Base-by-base conservation (phyloP, 139 green algal species). In the Desmodesmus armatus region DNA sequence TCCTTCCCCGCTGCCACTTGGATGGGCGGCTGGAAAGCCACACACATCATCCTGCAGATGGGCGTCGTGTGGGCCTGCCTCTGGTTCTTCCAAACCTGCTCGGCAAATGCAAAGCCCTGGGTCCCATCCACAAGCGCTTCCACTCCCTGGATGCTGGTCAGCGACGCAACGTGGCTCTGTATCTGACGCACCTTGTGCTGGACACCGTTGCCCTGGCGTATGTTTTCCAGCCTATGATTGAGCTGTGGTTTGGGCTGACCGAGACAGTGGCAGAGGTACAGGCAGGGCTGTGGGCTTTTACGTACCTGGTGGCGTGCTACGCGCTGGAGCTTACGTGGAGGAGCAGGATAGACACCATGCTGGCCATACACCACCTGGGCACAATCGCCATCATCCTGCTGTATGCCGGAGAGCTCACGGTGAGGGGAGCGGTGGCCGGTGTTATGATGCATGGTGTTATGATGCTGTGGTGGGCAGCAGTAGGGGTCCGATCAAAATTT, bases 1-100 rank as follows among this genome's bases (percentile, higher is more conserved):
- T 41, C 76, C 5, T 82, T 82, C 37, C 76, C 76, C 23, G 15
- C 1, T 47, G 76, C 4, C 17, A 23, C 35, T 21, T 82, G 76
- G 76, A 82, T 82, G 76, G 76, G 76, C 2, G 76, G 25, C 55
- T 82, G 76, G 76, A 82, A 82, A 44, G 76, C 76, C 3, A 82
- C 76, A 1, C 55, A 40, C 35, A 19, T 82, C 23, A 15, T 82
- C 0, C 55, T 82, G 35, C 53, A 60, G 25, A 82, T 82, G 76
- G 41, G 31, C 2, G 35, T 19, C 3, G 33, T 82, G 1, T 39
- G 71, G 37, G 37, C 55, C 1, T 15, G 13, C 21, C 76, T 82
- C 6, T 82, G 76, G 76, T 53, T 37, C 37, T 72, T 53, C 37
- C 53, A 82, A 13, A 71, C 23, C 25, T 73, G 53, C 40, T 82